Conservation (phyloP, 139 green algal species). For the Chlorella vulgaris region DNA sequence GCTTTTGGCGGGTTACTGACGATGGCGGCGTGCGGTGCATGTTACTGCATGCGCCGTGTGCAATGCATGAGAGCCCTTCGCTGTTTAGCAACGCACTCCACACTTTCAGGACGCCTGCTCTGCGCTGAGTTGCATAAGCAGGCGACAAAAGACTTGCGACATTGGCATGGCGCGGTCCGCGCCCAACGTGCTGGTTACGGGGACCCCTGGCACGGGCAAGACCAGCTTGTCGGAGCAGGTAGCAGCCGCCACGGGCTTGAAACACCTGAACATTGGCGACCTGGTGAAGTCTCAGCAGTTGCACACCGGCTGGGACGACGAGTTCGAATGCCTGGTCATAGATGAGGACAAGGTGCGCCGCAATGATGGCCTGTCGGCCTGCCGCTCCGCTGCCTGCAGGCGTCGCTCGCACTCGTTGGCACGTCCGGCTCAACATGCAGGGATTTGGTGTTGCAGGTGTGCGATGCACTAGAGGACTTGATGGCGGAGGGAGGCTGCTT, state of each 20-base stretch:
- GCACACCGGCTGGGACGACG: constrained; percentile 87
- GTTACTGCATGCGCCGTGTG: too few relatives aligned
- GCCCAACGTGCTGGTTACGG: constrained; percentile 93
- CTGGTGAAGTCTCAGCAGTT: constrained; percentile 79
- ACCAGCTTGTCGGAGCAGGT: constrained; percentile 78
- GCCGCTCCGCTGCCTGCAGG: not conserved
- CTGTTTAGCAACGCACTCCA: too few relatives aligned
- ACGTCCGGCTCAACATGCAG: too few relatives aligned
- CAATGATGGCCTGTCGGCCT: not conserved
- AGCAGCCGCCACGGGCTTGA: constrained; percentile 61
- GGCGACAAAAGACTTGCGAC: too few relatives aligned
- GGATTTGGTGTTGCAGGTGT: too few relatives aligned
- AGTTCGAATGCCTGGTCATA: constrained; percentile 84
- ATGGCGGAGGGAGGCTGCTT: constrained; percentile 82
- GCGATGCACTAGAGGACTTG: constrained; percentile 88
- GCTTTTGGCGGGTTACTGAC: too few relatives aligned
- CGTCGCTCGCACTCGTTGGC: too few relatives aligned
- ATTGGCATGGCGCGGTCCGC: constrained; percentile 1
- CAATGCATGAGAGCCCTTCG: not conserved
- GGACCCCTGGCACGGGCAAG: constrained; percentile 97
- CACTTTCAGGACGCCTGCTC: too few relatives aligned
- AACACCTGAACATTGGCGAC: constrained; percentile 87
- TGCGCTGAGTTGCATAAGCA: too few relatives aligned
- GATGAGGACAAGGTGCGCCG: constrained; percentile 95
- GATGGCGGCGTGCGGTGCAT: too few relatives aligned